phyloP scores from a whole-genome alignment of 2,329 filamentous ascomycete genomes.

The Aspergillus sergii region DNA sequence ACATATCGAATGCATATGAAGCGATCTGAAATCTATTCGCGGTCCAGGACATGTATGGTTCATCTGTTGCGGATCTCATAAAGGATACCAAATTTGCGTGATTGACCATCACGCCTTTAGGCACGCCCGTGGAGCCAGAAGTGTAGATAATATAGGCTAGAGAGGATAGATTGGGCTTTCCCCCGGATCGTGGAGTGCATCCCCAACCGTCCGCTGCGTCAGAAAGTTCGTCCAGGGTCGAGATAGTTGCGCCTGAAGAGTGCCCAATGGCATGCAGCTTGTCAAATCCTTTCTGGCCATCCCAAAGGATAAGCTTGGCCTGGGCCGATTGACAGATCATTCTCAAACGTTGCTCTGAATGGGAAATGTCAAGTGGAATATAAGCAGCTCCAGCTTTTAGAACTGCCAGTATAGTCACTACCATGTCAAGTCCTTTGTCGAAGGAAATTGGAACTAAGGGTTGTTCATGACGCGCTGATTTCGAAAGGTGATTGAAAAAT shows the following conservation, averaged over 20 bases:
- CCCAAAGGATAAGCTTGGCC: not conserved
- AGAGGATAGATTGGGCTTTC: not conserved
- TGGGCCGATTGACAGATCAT: not conserved
- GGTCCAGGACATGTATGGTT: not conserved
- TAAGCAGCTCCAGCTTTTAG: not conserved
- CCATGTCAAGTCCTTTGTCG: not conserved
- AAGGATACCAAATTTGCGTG: not conserved
- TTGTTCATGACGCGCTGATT: not conserved
- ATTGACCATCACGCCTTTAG: not conserved
- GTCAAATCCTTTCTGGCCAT: not conserved
- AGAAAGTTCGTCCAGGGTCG: not conserved
- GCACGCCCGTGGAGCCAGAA: not conserved
- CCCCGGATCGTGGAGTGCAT: not conserved
- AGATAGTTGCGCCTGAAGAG: not conserved
- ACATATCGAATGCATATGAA: not conserved
- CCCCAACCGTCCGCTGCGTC: not conserved
- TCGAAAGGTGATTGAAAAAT: not conserved
- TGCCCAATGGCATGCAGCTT: not conserved
- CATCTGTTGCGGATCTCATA: not conserved
- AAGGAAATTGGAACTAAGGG: not conserved
- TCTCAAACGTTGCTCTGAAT: not conserved
- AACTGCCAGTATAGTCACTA: not conserved
- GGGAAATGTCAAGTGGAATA: not conserved
- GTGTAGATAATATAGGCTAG: not conserved
- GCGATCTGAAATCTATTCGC: not conserved